phyloP scores from a whole-genome alignment of 352 stramenopile species.

The Pythium plurisporium region DNA sequence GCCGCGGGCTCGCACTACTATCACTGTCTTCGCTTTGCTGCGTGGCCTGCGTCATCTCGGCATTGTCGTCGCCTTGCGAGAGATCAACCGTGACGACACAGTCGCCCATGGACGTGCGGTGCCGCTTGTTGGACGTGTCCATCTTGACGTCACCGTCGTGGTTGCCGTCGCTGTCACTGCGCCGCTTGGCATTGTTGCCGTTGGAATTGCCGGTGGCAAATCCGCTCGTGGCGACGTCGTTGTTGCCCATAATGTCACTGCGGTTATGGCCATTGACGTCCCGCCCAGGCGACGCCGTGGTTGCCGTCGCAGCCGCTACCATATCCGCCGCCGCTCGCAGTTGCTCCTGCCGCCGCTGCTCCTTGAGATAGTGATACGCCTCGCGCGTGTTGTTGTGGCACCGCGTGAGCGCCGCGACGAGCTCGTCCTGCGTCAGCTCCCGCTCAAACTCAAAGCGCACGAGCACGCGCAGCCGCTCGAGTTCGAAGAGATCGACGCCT shows the following conservation, averaged over 20 bases:
- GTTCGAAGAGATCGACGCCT: conserved; percentile 35
- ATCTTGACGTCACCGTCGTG: conserved; percentile 10
- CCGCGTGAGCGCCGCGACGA: conserved; percentile 36
- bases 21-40: conserved; percentile 5
- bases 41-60: conserved; percentile 18
- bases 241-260: not conserved
- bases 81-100: conserved; percentile 13
- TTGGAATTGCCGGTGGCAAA: not conserved
- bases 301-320: conserved; percentile 4
- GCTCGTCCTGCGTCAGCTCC: conserved; percentile 38
- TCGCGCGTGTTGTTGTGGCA: conserved; percentile 41
- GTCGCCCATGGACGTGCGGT: not conserved
- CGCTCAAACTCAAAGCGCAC: conserved; percentile 59
- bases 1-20: not conserved
- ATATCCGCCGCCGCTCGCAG: conserved; percentile 4
- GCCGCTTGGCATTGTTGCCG: conserved; percentile 17
- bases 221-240: not conserved
- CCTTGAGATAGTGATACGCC: conserved; percentile 51
- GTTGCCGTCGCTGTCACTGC: conserved; percentile 13
- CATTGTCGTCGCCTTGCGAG: conserved; percentile 14
- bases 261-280: conserved; percentile 1
- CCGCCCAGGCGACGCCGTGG: not conserved
- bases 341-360: conserved; percentile 21
- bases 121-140: conserved; percentile 16
- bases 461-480: conserved; percentile 58